Conservation (phyloP, 1,139 yeast species). For the Groenewaldozyma sp. region DNA sequence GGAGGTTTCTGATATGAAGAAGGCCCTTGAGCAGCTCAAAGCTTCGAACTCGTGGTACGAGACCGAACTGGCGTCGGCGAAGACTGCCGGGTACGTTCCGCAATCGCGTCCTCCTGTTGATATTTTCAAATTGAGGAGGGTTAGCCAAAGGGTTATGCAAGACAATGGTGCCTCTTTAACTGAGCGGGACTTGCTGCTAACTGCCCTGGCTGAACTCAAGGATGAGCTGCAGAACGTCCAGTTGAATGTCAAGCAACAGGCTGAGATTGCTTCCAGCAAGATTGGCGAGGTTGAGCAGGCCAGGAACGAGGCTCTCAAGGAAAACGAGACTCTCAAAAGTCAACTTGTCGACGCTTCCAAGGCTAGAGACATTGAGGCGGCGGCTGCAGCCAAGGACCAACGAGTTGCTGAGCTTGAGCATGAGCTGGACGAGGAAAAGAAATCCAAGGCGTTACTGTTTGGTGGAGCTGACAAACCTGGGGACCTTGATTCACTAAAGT, state of each 20-base stretch:
- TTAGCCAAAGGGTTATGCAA: slow-evolving; percentile 23
- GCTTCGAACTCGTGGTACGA: slow-evolving; percentile 30
- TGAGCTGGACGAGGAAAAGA: slow-evolving; percentile 2
- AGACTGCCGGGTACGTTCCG: slow-evolving; percentile 24
- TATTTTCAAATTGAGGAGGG: slow-evolving; percentile 23
- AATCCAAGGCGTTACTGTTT: slow-evolving; percentile 4
- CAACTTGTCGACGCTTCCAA: slow-evolving; percentile 6
- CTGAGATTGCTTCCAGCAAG: slow-evolving; percentile 27
- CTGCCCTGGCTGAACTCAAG: slow-evolving; percentile 27
- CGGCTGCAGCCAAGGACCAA: neutral
- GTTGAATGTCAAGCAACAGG: slow-evolving; percentile 24
- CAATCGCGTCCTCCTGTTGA: slow-evolving; percentile 24
- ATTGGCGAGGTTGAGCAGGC: slow-evolving; percentile 22
- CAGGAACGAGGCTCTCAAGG: slow-evolving; percentile 16
- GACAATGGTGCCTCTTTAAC: slow-evolving; percentile 20
- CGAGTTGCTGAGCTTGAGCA: neutral
- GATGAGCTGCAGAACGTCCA: slow-evolving; percentile 29
- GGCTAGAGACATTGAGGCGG: neutral
- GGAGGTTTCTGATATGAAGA: slow-evolving; percentile 9
- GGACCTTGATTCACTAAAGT: slow-evolving; percentile 7
- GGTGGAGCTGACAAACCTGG: slow-evolving; percentile 1
- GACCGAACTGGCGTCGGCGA: slow-evolving; percentile 24
- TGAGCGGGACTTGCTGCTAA: slow-evolving; percentile 24
- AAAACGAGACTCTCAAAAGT: slow-evolving; percentile 5
- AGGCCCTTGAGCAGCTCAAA: slow-evolving; percentile 24